Conservation (phyloP, 2,329 filamentous ascomycete genomes). For the Diplodia scrobiculata region DNA sequence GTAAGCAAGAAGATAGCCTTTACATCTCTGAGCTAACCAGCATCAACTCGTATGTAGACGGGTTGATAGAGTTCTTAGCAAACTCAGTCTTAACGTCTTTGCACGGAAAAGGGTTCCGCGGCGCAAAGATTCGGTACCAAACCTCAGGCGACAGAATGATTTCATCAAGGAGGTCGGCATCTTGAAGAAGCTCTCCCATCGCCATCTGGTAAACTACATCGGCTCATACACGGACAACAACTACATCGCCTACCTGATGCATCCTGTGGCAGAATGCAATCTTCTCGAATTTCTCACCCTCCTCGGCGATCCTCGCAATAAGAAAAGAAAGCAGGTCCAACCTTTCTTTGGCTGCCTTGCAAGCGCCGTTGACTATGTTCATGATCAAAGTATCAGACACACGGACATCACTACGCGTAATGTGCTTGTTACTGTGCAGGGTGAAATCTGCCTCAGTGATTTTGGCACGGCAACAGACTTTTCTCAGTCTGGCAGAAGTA, state of each 20-base stretch:
- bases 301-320: not conserved
- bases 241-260: conserved; percentile 39
- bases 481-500: not conserved
- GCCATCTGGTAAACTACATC: conserved; percentile 38
- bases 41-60: not conserved
- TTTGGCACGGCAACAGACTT: conserved; percentile 36
- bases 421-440: conserved; percentile 11
- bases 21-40: not conserved
- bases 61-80: conserved; percentile 34
- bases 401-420: conserved; percentile 28
- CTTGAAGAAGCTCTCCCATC: conserved; percentile 38
- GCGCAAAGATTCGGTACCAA: not conserved
- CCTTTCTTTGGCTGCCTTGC: conserved; percentile 31
- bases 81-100: conserved; percentile 35
- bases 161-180: conserved; percentile 38
- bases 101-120: conserved; percentile 38
- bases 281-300: not conserved
- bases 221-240: conserved; percentile 41
- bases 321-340: conserved; percentile 27
- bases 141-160: conserved; percentile 11
- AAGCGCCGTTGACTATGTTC: conserved; percentile 19
- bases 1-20: not conserved
- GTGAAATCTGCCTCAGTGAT: conserved; percentile 33
- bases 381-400: conserved; percentile 21
- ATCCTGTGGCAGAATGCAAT: not conserved